phyloP scores from a whole-genome alignment of 352 stramenopile species.

The Phytophthora constricta region DNA sequence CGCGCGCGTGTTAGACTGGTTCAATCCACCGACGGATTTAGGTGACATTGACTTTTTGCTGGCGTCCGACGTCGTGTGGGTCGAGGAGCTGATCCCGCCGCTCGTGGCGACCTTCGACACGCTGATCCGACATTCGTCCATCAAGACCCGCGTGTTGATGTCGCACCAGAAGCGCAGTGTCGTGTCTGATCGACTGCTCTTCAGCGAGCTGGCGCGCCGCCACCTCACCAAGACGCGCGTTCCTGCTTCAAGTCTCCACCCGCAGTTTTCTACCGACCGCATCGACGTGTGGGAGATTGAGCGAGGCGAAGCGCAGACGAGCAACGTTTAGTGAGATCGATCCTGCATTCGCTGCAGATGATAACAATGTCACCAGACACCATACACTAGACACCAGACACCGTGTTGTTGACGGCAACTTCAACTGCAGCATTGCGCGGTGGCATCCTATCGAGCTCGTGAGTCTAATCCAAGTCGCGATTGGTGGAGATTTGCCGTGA shows the following conservation, averaged over 20 bases:
- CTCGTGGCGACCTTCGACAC: slow-evolving; percentile 79
- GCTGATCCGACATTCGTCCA: slow-evolving; percentile 47
- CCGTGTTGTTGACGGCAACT: slow-evolving; percentile 2
- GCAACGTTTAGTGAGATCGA: too few species aligned
- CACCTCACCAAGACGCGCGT: slow-evolving; percentile 41
- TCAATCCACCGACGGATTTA: slow-evolving; percentile 55
- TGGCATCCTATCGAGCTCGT: background rate
- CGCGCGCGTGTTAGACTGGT: slow-evolving; percentile 73
- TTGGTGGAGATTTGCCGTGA: slow-evolving; percentile 9
- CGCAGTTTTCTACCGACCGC: slow-evolving; percentile 46
- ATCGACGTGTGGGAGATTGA: slow-evolving; percentile 60
- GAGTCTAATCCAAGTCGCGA: slow-evolving; percentile 10
- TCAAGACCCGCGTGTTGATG: slow-evolving; percentile 61
- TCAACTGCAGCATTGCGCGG: background rate
- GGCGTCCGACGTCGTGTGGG: slow-evolving; percentile 92
- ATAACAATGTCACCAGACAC: too few species aligned
- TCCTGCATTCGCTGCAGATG: too few species aligned
- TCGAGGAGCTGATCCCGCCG: slow-evolving; percentile 85
- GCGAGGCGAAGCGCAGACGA: slow-evolving; percentile 13
- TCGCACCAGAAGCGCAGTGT: slow-evolving; percentile 75
- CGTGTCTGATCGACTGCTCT: slow-evolving; percentile 65
- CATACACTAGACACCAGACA: too few species aligned
- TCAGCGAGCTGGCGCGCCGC: slow-evolving; percentile 50
- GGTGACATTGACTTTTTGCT: slow-evolving; percentile 82
- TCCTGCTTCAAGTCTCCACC: slow-evolving; percentile 39